Evolutionary conservation across 371 early-diverging fungal genomes (phyloP).

Genomic region (Parasitella parasitica): DNA sequence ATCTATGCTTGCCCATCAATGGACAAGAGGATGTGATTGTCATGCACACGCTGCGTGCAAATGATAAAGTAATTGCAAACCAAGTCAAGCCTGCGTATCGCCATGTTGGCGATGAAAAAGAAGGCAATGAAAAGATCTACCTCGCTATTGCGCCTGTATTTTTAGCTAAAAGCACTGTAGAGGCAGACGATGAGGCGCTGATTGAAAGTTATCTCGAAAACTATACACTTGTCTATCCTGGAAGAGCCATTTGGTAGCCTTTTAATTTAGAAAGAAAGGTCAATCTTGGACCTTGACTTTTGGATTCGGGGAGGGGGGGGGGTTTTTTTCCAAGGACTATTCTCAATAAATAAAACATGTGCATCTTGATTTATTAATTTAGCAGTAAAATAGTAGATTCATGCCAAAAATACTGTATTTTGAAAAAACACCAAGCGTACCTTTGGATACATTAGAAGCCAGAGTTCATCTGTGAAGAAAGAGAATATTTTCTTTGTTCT

Average conservation of each 20-base stretch:
- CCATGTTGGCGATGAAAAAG: background rate
- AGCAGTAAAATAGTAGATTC: too few species aligned
- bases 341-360: too few species aligned
- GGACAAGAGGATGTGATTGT: constrained; percentile 17
- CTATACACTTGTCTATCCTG: constrained; percentile 12
- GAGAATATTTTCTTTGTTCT: too few species aligned
- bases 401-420: too few species aligned
- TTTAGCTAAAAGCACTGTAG: constrained; percentile 12
- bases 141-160: constrained; percentile 21
- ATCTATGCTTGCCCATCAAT: constrained; percentile 20
- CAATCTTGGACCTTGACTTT: too few species aligned
- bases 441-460: too few species aligned
- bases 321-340: too few species aligned
- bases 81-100: constrained; percentile 20
- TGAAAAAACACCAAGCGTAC: too few species aligned
- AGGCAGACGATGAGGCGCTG: constrained; percentile 5
- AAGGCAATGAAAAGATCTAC: background rate
- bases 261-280: too few species aligned
- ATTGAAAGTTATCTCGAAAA: constrained; percentile 1
- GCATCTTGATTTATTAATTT: too few species aligned
- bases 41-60: background rate
- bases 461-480: too few species aligned
- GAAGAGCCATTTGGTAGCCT: constrained; percentile 24
- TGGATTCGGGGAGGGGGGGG: too few species aligned
- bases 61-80: background rate